Evolutionary conservation across 1,139 yeast species (phyloP), one percentile per base, ranked within the genome.

Genomic region (Geotrichum carabidarum): DNA sequence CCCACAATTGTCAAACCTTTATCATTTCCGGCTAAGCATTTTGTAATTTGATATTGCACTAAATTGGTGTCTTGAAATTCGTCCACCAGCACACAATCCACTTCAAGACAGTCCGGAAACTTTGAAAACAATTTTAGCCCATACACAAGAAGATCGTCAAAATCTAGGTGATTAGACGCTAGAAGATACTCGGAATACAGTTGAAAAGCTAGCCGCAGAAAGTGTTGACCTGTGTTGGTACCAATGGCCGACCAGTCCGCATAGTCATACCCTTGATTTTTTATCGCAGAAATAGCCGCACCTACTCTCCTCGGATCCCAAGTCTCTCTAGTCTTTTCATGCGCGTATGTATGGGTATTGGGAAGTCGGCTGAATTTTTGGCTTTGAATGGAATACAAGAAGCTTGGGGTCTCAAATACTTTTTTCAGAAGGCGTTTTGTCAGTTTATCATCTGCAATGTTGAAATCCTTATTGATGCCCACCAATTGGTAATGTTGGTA

Each of bases 11-110:
- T 87, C 6, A 54, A 32, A 8, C 56, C 56, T 1, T 44, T 41
- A 12, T 70, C 68, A 4, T 71, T 71, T 15, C 70, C 67, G 0
- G 88, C 82, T 60, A 91, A 77, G 18, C 75, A 72, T 58, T 78
- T 78, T 76, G 88, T 78, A 48, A 93, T 72, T 53, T 80, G 79
- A 58, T 89, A 74, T 66, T 93, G 98, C 22, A 88, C 76, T 32
- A 76, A 76, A 62, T 87, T 89, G 0, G 97, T 90, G 64, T 93
- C 99, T 70, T 93, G 99, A 63, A 88, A 93, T 68, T 93, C 99
- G 69, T 93, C 99, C 2, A 93, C 89, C 22, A 93, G 73, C 0
- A 90, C 91, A 7, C 86, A 72, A 53, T 74, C 72, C 1, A 73
- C 72, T 18, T 85, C 71, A 18, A 82, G 79, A 41, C 42, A 43